A percentile compares a stretch with the other conserved stretches of the same genome.
These are phyloP conservation scores for Sporothrix pallida DNA, from an alignment of 2,329 filamentous ascomycete species.

Conservation along the genomic window DNA sequence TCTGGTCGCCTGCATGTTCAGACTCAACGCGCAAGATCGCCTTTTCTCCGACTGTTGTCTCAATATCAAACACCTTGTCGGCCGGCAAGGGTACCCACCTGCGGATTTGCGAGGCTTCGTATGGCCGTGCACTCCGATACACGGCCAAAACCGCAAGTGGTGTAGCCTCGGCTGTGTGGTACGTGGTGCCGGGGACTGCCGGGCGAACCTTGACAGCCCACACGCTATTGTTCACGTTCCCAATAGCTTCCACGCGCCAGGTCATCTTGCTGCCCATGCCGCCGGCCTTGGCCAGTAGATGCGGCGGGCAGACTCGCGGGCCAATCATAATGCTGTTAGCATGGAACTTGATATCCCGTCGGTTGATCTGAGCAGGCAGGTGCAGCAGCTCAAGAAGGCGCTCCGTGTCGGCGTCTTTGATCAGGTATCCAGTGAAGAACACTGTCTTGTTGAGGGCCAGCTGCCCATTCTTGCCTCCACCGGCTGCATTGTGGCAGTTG, in stretches of 20 bases:
- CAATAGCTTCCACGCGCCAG: slow-evolving; percentile 83
- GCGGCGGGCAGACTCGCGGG: slow-evolving; percentile 72
- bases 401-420: slow-evolving; percentile 72
- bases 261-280: slow-evolving; percentile 82
- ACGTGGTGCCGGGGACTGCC: slow-evolving; percentile 63
- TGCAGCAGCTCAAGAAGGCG: slow-evolving; percentile 73
- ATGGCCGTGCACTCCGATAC: slow-evolving; percentile 73
- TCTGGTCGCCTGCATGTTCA: slow-evolving; percentile 54
- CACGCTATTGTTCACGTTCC: slow-evolving; percentile 75
- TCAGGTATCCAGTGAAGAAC: slow-evolving; percentile 91
- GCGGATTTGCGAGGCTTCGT: slow-evolving; percentile 80
- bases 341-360: slow-evolving; percentile 75
- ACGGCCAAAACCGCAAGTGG: slow-evolving; percentile 85
- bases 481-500: slow-evolving; percentile 77
- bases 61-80: slow-evolving; percentile 76
- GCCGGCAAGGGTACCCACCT: slow-evolving; percentile 79
- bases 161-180: slow-evolving; percentile 78
- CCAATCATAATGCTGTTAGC: slow-evolving; percentile 92
- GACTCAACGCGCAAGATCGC: slow-evolving; percentile 79
- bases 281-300: slow-evolving; percentile 80
- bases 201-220: slow-evolving; percentile 87
- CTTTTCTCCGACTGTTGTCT: slow-evolving; percentile 86
- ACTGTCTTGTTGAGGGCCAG: slow-evolving; percentile 84
- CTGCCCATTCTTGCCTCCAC: slow-evolving; percentile 51
- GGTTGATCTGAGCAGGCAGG: slow-evolving; percentile 63